A percentile compares a stretch with the other conserved stretches of the same genome.
Conservation (phyloP, 164 flowering plant species). For the Warburgia ugandensis region DNA sequence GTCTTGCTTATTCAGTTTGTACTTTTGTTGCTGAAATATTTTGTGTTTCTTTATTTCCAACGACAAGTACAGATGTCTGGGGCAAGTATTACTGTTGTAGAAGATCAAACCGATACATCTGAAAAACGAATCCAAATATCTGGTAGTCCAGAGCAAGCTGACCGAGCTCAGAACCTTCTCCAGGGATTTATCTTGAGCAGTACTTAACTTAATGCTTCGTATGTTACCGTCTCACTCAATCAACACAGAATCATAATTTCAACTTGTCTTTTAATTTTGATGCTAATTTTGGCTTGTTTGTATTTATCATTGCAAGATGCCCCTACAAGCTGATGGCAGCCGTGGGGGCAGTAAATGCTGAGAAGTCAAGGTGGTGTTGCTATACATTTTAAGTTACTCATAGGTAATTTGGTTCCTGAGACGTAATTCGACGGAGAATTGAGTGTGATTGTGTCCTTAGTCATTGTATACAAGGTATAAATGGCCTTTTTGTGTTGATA, state of each 20-base stretch:
- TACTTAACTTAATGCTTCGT: slow-evolving; percentile 14
- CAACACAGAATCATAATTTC: neutral
- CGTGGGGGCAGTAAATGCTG: neutral
- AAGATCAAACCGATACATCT: slow-evolving; percentile 53
- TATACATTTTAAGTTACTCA: slow-evolving; percentile 1
- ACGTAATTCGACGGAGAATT: neutral
- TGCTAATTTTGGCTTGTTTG: slow-evolving; percentile 2
- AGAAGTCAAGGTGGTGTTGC: neutral
- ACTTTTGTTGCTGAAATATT: neutral
- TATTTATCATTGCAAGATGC: slow-evolving; percentile 42
- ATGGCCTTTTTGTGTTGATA: neutral
- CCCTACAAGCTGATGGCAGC: slow-evolving; percentile 17
- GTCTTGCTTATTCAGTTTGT: neutral
- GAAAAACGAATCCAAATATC: slow-evolving; percentile 77
- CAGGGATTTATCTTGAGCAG: slow-evolving; percentile 98
- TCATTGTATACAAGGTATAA: slow-evolving; percentile 1
- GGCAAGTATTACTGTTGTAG: slow-evolving; percentile 68
- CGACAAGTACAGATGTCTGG: slow-evolving; percentile 63
- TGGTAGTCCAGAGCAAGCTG: slow-evolving; percentile 95
- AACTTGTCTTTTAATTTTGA: slow-evolving; percentile 4
- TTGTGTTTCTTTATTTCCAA: neutral
- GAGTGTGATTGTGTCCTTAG: neutral
- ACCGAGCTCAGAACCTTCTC: slow-evolving; percentile 94
- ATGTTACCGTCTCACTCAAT: neutral
- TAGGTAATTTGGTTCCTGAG: neutral